A percentile compares a stretch with the other conserved stretches of the same genome.
Evolutionary conservation across 371 early-diverging fungal genomes (phyloP).

Genomic region (Sanchytrium tribonematis): DNA sequence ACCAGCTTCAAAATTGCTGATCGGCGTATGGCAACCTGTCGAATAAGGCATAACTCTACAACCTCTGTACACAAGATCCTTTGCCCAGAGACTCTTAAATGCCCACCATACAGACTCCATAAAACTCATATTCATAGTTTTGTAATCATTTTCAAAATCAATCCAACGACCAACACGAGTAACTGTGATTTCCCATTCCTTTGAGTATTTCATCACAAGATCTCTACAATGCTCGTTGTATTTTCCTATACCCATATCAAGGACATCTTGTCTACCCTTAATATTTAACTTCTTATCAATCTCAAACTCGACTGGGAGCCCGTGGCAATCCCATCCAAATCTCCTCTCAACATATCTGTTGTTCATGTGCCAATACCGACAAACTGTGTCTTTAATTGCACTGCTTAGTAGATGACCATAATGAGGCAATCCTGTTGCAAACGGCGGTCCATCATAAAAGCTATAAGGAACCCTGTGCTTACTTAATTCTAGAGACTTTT

Average conservation of each 20-base stretch:
- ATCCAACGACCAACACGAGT: constrained; percentile 98
- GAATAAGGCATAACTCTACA: constrained; percentile 96
- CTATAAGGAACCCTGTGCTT: constrained; percentile 12
- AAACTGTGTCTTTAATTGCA: constrained; percentile 99
- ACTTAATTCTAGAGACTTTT: constrained; percentile 67
- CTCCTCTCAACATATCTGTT: constrained; percentile 94
- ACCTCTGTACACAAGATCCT: constrained; percentile 92
- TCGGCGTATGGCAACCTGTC: constrained; percentile 80
- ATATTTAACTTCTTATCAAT: constrained; percentile 95
- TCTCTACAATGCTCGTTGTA: constrained; percentile 96
- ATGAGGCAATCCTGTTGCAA: constrained; percentile 99
- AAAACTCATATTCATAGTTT: constrained; percentile 74
- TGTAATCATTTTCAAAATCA: constrained; percentile 98
- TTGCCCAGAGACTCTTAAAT: constrained; percentile 85
- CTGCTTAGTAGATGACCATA: constrained; percentile 99
- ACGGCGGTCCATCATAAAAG: constrained; percentile 58
- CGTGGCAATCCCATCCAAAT: constrained; percentile 99
- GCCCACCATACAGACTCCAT: constrained; percentile 99
- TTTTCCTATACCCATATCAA: constrained; percentile 89
- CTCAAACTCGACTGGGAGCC: constrained; percentile 97
- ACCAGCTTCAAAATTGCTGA: constrained; percentile 97
- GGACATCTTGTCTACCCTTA: constrained; percentile 64
- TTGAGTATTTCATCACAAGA: constrained; percentile 93
- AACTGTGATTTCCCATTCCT: constrained; percentile 91
- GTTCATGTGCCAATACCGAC: constrained; percentile 87